A percentile compares a stretch with the other conserved stretches of the same genome.
Conservation (phyloP, 2,329 filamentous ascomycete species). For the Macrophomina tecta region DNA sequence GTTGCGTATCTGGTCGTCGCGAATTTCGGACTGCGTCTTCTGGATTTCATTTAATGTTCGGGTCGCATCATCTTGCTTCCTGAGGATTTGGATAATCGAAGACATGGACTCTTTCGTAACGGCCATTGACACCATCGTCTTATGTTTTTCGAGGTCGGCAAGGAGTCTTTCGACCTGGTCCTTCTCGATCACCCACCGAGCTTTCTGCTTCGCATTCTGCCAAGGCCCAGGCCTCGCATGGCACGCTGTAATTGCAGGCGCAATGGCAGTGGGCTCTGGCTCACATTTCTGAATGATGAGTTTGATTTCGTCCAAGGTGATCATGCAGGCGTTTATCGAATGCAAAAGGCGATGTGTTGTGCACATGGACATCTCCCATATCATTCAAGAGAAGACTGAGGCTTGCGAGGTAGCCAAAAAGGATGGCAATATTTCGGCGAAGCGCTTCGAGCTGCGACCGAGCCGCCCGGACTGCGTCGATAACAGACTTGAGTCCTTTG, state of each 20-base stretch:
- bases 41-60: not conserved
- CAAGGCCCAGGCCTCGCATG: too few species aligned
- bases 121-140: not conserved
- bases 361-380: not conserved
- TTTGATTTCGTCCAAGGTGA: not conserved
- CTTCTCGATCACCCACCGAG: not conserved
- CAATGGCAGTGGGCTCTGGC: not conserved
- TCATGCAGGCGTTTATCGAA: not conserved
- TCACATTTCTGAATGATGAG: not conserved
- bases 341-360: too few species aligned
- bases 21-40: not conserved
- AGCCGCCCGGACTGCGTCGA: not conserved
- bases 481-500: not conserved
- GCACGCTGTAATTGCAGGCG: too few species aligned
- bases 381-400: not conserved
- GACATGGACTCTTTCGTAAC: not conserved
- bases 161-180: not conserved
- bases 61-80: not conserved
- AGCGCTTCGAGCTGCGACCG: not conserved
- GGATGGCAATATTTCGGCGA: not conserved
- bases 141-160: not conserved
- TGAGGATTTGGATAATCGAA: not conserved
- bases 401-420: not conserved
- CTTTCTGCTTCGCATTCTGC: not conserved
- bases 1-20: not conserved